Evolutionary conservation across 495 filamentous ascomycete genomes (phyloP).

Genomic region (Hypoxylon lenormandii): DNA sequence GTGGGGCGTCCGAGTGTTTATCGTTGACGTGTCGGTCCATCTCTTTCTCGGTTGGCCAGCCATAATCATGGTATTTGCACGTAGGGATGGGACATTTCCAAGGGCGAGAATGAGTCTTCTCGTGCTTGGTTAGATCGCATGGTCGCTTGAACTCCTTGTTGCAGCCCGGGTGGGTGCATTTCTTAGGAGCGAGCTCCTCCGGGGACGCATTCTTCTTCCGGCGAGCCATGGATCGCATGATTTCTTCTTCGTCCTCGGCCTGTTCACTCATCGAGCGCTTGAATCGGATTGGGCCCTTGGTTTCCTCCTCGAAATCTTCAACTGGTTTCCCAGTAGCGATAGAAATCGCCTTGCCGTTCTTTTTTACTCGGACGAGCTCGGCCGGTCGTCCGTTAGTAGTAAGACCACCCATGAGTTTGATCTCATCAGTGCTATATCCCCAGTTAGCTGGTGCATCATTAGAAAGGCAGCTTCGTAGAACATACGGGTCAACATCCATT

Average conservation of each 20-base stretch:
- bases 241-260: conserved; percentile 76
- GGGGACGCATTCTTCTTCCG: conserved; percentile 81
- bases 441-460: conserved; percentile 55
- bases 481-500: conserved; percentile 68
- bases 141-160: conserved; percentile 91
- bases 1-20: conserved; percentile 84
- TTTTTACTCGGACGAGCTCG: conserved; percentile 79
- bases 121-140: conserved; percentile 93
- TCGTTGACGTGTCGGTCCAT: conserved; percentile 94
- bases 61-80: conserved; percentile 87
- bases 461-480: conserved; percentile 7
- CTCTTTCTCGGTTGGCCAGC: conserved; percentile 98
- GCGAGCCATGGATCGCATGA: conserved; percentile 87
- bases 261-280: conserved; percentile 73
- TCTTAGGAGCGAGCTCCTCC: conserved; percentile 78
- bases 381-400: conserved; percentile 79
- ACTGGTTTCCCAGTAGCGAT: conserved; percentile 70
- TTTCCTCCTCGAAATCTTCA: conserved; percentile 61
- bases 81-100: conserved; percentile 85
- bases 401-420: conserved; percentile 80
- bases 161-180: conserved; percentile 74
- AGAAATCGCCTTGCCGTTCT: conserved; percentile 80
- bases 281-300: conserved; percentile 58
- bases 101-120: conserved; percentile 94
- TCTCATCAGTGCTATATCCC: conserved; percentile 68